Evolutionary conservation across 495 filamentous ascomycete genomes (phyloP).

Genomic region (Wilcoxina mikolae): DNA sequence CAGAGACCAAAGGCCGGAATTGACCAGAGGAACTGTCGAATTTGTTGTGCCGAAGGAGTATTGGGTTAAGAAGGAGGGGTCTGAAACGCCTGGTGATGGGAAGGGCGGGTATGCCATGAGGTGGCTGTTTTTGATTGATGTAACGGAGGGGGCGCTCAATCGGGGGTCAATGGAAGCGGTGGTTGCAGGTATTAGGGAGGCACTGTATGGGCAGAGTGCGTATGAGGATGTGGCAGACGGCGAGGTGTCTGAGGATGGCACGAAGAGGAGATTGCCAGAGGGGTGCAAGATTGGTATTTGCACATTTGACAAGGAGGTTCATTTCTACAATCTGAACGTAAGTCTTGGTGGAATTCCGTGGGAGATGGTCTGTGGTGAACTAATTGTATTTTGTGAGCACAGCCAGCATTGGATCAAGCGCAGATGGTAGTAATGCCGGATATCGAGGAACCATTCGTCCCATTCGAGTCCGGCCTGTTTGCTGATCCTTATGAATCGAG

Average conservation of each 20-base stretch:
- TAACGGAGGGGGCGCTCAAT: slow-evolving; percentile 74
- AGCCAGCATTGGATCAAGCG: slow-evolving; percentile 67
- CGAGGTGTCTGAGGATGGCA: slow-evolving; percentile 41
- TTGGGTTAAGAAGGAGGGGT: slow-evolving; percentile 80
- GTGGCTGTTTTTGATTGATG: slow-evolving; percentile 86
- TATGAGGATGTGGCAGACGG: slow-evolving; percentile 32
- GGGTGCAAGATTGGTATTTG: slow-evolving; percentile 87
- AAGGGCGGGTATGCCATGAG: slow-evolving; percentile 38
- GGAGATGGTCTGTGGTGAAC: slow-evolving; percentile 9
- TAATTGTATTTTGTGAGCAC: slow-evolving; percentile 16
- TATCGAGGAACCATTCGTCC: slow-evolving; percentile 91
- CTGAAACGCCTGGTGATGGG: slow-evolving; percentile 35
- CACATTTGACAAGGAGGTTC: slow-evolving; percentile 87
- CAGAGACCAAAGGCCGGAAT: slow-evolving; percentile 73
- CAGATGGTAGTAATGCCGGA: slow-evolving; percentile 99
- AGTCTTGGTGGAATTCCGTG: slow-evolving; percentile 24
- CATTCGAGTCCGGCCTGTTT: slow-evolving; percentile 79
- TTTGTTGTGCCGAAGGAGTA: slow-evolving; percentile 97
- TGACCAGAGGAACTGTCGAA: slow-evolving; percentile 83
- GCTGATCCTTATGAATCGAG: slow-evolving; percentile 91
- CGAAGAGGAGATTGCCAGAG: slow-evolving; percentile 49
- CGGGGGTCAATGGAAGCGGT: slow-evolving; percentile 82
- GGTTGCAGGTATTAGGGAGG: slow-evolving; percentile 71
- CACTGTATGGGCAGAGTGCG: slow-evolving; percentile 55
- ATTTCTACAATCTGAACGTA: slow-evolving; percentile 90